Conservation (phyloP, 2,329 filamentous ascomycete species). For the Emydomyces testavorans region DNA sequence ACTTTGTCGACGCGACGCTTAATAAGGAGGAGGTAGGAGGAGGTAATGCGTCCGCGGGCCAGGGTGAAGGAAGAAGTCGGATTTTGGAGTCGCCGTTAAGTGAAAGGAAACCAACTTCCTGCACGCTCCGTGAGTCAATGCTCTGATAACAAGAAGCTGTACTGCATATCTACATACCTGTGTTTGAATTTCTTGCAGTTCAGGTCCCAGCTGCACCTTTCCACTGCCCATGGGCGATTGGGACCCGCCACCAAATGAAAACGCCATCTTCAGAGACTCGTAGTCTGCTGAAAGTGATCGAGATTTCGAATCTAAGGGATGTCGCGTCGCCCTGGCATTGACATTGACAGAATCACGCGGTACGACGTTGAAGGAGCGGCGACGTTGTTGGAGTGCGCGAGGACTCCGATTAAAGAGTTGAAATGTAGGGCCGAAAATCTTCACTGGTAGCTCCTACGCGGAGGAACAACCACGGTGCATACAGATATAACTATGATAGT, state of each 20-base stretch:
- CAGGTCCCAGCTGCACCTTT: conserved; percentile 45
- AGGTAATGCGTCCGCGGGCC: conserved; percentile 59
- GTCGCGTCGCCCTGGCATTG: conserved; percentile 29
- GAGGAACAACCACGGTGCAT: conserved; percentile 3
- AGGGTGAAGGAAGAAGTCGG: conserved; percentile 63
- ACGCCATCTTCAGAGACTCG: conserved; percentile 45
- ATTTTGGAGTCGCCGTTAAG: conserved; percentile 72
- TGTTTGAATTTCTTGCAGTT: conserved; percentile 67
- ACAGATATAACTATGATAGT: not conserved
- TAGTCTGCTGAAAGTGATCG: conserved; percentile 31
- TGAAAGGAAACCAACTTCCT: conserved; percentile 70
- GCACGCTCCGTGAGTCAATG: conserved; percentile 4
- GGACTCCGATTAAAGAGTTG: conserved; percentile 35
- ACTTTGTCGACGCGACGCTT: conserved; percentile 66
- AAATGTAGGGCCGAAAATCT: conserved; percentile 37
- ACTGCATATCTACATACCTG: conserved; percentile 46
- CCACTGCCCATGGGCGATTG: conserved; percentile 33
- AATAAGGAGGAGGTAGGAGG: conserved; percentile 69
- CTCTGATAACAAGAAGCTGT: not conserved
- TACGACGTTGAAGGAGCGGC: conserved; percentile 33
- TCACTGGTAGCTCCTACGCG: conserved; percentile 23
- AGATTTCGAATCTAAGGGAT: conserved; percentile 26
- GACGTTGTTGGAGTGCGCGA: conserved; percentile 29
- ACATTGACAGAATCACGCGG: conserved; percentile 16
- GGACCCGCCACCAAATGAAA: conserved; percentile 45